Evolutionary conservation across 306 rosid species (phyloP), one percentile per base, ranked within the genome.

Genomic region (Glycine tomentella): DNA sequence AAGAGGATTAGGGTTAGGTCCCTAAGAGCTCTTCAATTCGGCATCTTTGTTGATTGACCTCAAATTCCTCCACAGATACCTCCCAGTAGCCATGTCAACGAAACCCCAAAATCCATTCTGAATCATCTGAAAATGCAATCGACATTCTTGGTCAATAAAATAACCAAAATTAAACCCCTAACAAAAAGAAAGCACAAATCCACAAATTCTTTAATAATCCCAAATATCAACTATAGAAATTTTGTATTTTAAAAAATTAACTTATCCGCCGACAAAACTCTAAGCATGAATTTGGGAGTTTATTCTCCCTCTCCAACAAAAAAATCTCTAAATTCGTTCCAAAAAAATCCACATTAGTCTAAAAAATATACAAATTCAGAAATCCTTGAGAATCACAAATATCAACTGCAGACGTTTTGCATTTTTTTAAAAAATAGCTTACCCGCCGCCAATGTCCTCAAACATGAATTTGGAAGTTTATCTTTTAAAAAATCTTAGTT

Each of bases 1-100:
- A 65, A 46, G 17, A 7, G 15, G 40, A 4, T 36, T 36, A 36
- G 31, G 31, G 31, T 36, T 36, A 36, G 0, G 15, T 7, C 68
- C 17, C 77, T 76, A 59, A 33, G 68, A 59, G 72, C 57, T 74
- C 77, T 80, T 86, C 34, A 84, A 50, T 72, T 78, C 84, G 0
- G 13, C 70, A 20, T 72, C 78, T 10, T 67, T 72, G 56, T 80
- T 83, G 72, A 63, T 78, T 49, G 79, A 77, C 84, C 58, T 88
- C 66, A 91, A 57, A 83, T 91, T 89, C 86, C 92, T 87, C 97
- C 97, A 93, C 61, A 90, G 82, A 77, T 90, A 93, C 81, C 87
- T 91, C 75, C 97, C 97, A 72, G 92, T 93, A 56, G 94, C 93
- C 97, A 90, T 91, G 80, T 93, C 97, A 40, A 91, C 82, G 13